Evolutionary conservation across 768 basidiomycete species (phyloP), one percentile per base, ranked within the genome.

Genomic region (Xerocomus brunneocitrinus): DNA sequence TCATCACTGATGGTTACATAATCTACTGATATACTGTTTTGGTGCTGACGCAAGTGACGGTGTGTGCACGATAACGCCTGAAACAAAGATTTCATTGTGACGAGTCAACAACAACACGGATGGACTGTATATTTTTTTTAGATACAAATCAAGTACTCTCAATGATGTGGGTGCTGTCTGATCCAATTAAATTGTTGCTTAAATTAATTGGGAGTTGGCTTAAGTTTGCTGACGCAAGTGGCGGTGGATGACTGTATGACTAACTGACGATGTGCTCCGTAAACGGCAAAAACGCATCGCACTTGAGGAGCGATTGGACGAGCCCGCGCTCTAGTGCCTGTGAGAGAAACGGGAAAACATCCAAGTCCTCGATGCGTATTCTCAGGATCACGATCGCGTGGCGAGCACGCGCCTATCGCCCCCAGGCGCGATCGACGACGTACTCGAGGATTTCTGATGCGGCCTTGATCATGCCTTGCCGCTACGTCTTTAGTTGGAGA

Each of bases 321-420:
- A 68, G 54, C 22, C 51, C 55, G 7, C 54, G 46, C n/a, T 60
- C 28, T 24, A 68, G 58, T 2, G 63, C 66, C 49, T 69, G 58
- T 22, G 47, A 35, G 32, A 69, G 52, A 45, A 65, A 68, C 4
- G 67, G 68, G 24, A 56, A 48, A 0, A 57, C 68, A 34, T 69
- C 66, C 50, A 57, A 41, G 5, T 63, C 68, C 41, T 66, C 55
- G 34, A 69, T 38, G 2, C 61, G 59, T 6, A 51, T 5, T 38
- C 50, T 53, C 16, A 67, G 42, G 13, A 67, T 24, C 8, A 55
- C 49, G 24, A 60, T 28, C 1, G 59, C 62, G 12, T 67, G 2
- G 67, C 67, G 30, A 54, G 40, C 8, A 57, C 55, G 24, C 45
- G 48, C 31, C 19, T 43, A 0, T 55, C 52, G 10, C 39, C 53